Conservation (phyloP, 2,329 filamentous ascomycete species). For the Aspergillus awamori region DNA sequence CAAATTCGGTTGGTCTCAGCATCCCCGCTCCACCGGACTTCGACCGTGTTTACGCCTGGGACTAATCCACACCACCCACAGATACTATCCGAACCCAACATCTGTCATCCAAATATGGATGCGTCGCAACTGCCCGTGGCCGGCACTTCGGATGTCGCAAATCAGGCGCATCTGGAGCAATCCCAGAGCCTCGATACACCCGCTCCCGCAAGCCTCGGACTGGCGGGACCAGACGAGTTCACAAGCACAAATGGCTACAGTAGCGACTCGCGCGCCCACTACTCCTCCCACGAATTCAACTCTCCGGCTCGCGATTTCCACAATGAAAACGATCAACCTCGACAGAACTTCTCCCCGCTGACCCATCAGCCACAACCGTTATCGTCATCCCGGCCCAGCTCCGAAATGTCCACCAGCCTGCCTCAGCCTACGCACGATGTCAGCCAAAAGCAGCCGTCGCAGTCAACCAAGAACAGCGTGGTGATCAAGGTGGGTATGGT, state of each 20-base stretch:
- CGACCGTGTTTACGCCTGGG: conserved; percentile 23
- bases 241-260: conserved; percentile 42
- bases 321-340: conserved; percentile 51
- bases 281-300: conserved; percentile 46
- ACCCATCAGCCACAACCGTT: conserved; percentile 44
- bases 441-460: conserved; percentile 46
- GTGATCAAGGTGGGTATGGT: conserved; percentile 99
- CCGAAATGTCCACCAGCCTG: conserved; percentile 51
- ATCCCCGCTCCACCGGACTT: conserved; percentile 21
- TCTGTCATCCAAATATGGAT: conserved; percentile 29
- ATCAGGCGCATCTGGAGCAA: conserved; percentile 21
- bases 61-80: conserved; percentile 10
- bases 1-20: conserved; percentile 25
- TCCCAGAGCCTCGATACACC: conserved; percentile 25
- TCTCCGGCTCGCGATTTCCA: conserved; percentile 42
- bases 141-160: conserved; percentile 26
- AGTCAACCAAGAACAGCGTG: conserved; percentile 62
- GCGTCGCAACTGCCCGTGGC: conserved; percentile 26
- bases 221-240: conserved; percentile 43
- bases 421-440: conserved; percentile 56
- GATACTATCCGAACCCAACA: conserved; percentile 4
- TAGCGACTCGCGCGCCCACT: conserved; percentile 53
- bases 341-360: conserved; percentile 46
- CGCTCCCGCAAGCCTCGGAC: conserved; percentile 30
- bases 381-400: conserved; percentile 51